These are phyloP conservation scores for Gamsiella multidivaricata DNA, from an alignment of 192 early-diverging fungal genomes.

Conservation along the genomic window DNA sequence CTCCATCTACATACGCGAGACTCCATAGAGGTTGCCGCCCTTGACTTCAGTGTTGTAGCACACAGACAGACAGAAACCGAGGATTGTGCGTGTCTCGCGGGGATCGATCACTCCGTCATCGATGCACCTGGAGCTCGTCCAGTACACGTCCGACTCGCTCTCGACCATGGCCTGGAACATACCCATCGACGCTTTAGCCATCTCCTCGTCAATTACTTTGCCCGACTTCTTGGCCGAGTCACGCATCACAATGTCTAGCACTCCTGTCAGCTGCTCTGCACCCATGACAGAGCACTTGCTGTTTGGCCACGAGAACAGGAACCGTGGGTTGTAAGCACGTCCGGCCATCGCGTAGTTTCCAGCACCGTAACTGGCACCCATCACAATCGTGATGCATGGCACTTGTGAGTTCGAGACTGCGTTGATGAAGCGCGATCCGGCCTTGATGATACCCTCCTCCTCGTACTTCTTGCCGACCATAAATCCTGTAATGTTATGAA, in stretches of 20 bases:
- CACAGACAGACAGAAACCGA: slow-evolving; percentile 70
- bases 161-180: slow-evolving; percentile 67
- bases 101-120: slow-evolving; percentile 76
- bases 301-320: slow-evolving; percentile 79
- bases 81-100: slow-evolving; percentile 65
- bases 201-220: slow-evolving; percentile 64
- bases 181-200: slow-evolving; percentile 54
- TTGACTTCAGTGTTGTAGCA: slow-evolving; percentile 65
- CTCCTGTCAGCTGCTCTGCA: slow-evolving; percentile 73
- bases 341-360: slow-evolving; percentile 80
- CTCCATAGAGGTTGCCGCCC: slow-evolving; percentile 71
- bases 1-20: slow-evolving; percentile 66
- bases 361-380: slow-evolving; percentile 76
- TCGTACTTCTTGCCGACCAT: slow-evolving; percentile 77
- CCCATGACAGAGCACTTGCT: slow-evolving; percentile 77
- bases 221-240: slow-evolving; percentile 68
- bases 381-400: slow-evolving; percentile 70
- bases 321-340: slow-evolving; percentile 71
- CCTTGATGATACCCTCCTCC: slow-evolving; percentile 78
- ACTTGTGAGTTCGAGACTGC: slow-evolving; percentile 71
- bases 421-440: slow-evolving; percentile 74
- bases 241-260: slow-evolving; percentile 75
- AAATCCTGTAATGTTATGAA: slow-evolving; percentile 79
- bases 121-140: slow-evolving; percentile 65
- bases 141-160: slow-evolving; percentile 70